These are phyloP conservation scores for Entomortierella chlamydospora DNA, from an alignment of 192 early-diverging fungal genomes.

Conservation along the genomic window DNA sequence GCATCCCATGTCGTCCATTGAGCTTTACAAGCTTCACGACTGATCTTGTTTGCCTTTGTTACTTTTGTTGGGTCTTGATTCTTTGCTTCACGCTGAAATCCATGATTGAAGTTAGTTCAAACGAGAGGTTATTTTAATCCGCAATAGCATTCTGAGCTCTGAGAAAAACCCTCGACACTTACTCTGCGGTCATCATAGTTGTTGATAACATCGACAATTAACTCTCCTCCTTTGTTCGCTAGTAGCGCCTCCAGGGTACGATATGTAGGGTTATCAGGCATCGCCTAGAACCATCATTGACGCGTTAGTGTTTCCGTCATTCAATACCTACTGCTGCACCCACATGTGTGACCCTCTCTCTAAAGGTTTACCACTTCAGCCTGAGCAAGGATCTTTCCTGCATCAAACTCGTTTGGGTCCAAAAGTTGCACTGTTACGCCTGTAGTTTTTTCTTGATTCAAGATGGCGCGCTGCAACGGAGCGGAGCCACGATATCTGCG, in stretches of 20 bases:
- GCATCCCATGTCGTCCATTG: conserved; percentile 72
- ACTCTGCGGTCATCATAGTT: conserved; percentile 72
- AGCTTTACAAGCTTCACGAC: conserved; percentile 65
- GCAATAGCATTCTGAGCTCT: neutral
- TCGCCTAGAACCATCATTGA: conserved; percentile 21
- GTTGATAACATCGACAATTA: conserved; percentile 70
- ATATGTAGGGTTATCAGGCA: conserved; percentile 53
- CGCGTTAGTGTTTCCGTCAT: neutral
- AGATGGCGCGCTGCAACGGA: conserved; percentile 87
- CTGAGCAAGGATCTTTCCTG: conserved; percentile 85
- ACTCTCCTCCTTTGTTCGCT: conserved; percentile 65
- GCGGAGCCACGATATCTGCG: conserved; percentile 86
- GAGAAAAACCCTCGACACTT: conserved; percentile 4
- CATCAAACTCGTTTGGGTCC: conserved; percentile 83
- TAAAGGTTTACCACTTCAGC: conserved; percentile 66
- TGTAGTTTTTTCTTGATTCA: conserved; percentile 77
- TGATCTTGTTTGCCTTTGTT: conserved; percentile 77
- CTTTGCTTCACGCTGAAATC: conserved; percentile 58
- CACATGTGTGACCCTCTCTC: too few species aligned
- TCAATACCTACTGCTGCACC: too few species aligned
- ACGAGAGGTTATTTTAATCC: neutral
- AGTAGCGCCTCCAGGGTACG: conserved; percentile 54
- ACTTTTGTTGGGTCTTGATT: conserved; percentile 73
- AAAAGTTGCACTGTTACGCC: conserved; percentile 93
- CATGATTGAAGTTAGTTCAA: neutral